A percentile compares a stretch with the other conserved stretches of the same genome.
Conservation (phyloP, 108 stramenopile genomes). For the Hondaea fermentalgiana region DNA sequence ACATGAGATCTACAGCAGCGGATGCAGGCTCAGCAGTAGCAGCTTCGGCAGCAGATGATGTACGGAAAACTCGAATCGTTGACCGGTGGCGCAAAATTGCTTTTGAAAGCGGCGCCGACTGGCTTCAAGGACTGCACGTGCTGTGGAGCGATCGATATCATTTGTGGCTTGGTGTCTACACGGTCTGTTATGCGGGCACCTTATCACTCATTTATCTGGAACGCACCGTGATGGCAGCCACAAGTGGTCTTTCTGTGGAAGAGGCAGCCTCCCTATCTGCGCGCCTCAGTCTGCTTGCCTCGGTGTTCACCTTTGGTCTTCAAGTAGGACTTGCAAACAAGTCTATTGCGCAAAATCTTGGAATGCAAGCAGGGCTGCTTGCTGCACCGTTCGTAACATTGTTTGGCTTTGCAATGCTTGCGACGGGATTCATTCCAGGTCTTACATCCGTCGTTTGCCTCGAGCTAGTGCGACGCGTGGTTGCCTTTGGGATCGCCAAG, state of each 20-base stretch:
- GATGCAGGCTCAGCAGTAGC: no score
- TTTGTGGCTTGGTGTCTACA: background rate
- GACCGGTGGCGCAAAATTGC: background rate
- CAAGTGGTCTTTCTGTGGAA: background rate
- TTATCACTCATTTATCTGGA: background rate
- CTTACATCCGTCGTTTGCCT: background rate
- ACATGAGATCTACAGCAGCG: no score
- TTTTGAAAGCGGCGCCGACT: background rate
- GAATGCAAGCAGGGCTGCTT: background rate
- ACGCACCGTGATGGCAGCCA: background rate
- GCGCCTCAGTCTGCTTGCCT: background rate
- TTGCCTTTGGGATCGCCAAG: background rate
- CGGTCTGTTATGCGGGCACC: background rate
- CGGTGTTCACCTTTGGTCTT: background rate
- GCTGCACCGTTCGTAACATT: background rate
- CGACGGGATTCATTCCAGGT: background rate
- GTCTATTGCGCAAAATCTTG: background rate
- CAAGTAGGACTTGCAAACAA: background rate
- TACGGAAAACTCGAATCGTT: no score
- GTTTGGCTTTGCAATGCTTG: background rate
- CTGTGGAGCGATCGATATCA: background rate
- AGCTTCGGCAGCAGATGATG: no score
- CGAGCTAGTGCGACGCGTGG: background rate
- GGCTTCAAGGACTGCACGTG: background rate
- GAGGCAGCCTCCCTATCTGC: background rate